Evolutionary conservation across 306 rosid species (phyloP).

Genomic region (Aeschynomene evenia): DNA sequence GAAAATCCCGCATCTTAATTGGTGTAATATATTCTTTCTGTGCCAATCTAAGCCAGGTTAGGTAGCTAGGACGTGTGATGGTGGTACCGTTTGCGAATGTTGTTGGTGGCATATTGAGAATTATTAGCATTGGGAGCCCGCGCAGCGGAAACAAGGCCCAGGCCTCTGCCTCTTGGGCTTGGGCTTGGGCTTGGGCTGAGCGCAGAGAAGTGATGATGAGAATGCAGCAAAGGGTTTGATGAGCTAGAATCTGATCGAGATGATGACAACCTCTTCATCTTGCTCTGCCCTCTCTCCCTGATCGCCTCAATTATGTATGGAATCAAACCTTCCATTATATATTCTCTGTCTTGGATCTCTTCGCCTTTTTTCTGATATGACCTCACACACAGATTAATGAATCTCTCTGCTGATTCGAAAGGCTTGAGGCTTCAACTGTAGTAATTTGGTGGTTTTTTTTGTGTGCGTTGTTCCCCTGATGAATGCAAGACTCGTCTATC

Average conservation of each 20-base stretch:
- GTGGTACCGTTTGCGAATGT: constrained; percentile 11
- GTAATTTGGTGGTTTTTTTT: no score
- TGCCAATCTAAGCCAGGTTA: no score
- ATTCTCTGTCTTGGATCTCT: neutral
- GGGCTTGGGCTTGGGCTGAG: neutral
- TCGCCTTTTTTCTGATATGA: neutral
- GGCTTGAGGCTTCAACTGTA: no score
- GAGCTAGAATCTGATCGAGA: no score
- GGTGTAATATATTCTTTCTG: no score
- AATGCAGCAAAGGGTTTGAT: no score
- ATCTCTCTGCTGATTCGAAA: no score
- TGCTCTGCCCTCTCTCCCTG: constrained; percentile 2
- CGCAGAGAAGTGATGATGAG: constrained; percentile 7
- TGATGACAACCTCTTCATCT: no score
- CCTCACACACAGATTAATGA: neutral
- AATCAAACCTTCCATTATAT: constrained; percentile 64
- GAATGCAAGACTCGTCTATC: no score
- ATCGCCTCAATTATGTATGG: constrained; percentile 61
- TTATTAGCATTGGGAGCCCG: neutral
- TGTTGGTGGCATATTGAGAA: neutral
- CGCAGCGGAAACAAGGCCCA: neutral
- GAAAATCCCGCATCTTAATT: neutral
- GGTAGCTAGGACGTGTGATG: neutral
- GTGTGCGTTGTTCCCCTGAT: no score
- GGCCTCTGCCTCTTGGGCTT: neutral